phyloP scores from a whole-genome alignment of 192 early-diverging fungal genomes.

The Spizellomyces punctatus region DNA sequence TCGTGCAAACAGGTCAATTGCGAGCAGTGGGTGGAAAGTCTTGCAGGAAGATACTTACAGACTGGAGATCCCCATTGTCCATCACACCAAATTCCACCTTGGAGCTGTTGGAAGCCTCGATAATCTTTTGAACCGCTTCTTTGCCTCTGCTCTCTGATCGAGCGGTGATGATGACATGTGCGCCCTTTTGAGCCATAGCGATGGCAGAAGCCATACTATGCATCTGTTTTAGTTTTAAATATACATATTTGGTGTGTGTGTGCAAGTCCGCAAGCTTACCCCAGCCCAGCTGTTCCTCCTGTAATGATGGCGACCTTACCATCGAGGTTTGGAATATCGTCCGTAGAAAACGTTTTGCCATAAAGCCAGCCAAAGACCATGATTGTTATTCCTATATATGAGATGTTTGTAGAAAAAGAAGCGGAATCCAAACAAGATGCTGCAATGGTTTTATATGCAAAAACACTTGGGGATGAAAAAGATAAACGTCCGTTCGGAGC shows the following conservation, averaged over 20 bases:
- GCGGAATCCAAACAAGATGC: no score
- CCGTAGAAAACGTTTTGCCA: neutral
- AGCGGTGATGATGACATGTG: neutral
- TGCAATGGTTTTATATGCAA: no score
- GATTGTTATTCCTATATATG: no score
- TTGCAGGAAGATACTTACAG: no score
- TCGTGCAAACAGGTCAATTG: no score
- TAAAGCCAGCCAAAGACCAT: no score
- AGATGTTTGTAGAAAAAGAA: no score
- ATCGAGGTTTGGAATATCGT: slow-evolving; percentile 8
- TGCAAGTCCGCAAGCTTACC: neutral
- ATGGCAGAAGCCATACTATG: neutral
- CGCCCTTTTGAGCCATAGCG: slow-evolving; percentile 22
- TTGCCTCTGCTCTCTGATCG: neutral
- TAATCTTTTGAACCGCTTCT: slow-evolving; percentile 1
- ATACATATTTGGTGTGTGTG: no score
- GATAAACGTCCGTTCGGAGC: no score
- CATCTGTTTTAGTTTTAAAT: no score
- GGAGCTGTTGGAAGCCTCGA: neutral
- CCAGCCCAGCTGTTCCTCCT: slow-evolving; percentile 9
- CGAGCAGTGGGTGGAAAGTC: no score
- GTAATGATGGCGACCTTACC: slow-evolving; percentile 14
- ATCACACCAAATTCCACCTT: neutral
- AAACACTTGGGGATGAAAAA: no score
- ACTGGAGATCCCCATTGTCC: neutral